Evolutionary conservation across 106 monocot genomes (phyloP), one percentile per base, ranked within the genome.

Genomic region (Dendrobium officinale): DNA sequence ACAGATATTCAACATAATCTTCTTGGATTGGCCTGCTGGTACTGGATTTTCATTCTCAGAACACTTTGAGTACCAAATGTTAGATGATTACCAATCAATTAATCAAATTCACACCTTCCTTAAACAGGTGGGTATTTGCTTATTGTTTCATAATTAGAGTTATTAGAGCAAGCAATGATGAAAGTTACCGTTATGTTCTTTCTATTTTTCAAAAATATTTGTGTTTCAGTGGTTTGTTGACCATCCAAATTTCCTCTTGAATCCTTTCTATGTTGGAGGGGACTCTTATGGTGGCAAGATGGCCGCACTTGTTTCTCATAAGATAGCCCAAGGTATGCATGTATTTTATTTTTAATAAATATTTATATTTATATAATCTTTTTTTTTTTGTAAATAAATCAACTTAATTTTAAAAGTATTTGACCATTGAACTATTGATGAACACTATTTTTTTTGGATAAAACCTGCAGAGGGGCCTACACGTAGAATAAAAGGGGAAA

Each of bases 11-110:
- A 70, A 16, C 70, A 70, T 70, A 15, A 70, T 70, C 33, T 70
- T 70, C 70, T 70, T 70, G 70, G 70, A 70, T 37, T 70, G 70
- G 70, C 70, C 37, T 13, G 3, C 33, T 70, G 70, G 70, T 16
- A 70, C 33, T 70, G 70, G 70, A 33, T 70, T 70, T 37, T 29
- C 70, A 31, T 37, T 31, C 70, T 70, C 70, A 16, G 13, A 15
- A 37, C 9, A 5, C 33, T 4, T 4, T 70, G 33, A 70, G 6
- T 0, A 70, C 33, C 13, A 37, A 29, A 33, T 70, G 0, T 31
- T 37, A 15, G 37, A 70, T 2, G 70, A 70, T 37, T 29, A 37
- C 33, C 70, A 70, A 11, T 29, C 70, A 13, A 37, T 31, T 3
- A 4, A 70, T 3, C 70, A 31, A 33, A 70, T 70, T 7, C 37